Conservation (phyloP, 176 grass and related monocot species). For the Zoysia pacifica region DNA sequence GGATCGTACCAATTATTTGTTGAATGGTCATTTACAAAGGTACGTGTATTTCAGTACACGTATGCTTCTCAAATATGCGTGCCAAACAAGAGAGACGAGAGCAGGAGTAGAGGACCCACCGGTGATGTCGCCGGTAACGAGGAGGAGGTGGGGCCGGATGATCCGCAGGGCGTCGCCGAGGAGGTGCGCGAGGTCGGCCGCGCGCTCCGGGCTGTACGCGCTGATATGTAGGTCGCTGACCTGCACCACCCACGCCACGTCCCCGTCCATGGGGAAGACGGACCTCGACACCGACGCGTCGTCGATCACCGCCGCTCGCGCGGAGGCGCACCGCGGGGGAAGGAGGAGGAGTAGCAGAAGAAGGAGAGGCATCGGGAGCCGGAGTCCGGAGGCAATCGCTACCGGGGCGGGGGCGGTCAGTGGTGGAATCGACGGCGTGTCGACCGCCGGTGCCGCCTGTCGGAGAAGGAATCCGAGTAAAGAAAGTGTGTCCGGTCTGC, state of each 20-base stretch:
- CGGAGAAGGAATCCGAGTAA: too few species aligned
- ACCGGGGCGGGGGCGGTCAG: background rate
- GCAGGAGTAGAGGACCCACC: slow-evolving; percentile 46
- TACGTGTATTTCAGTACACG: background rate
- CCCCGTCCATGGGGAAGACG: slow-evolving; percentile 65
- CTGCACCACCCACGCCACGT: slow-evolving; percentile 87
- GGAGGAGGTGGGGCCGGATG: slow-evolving; percentile 74
- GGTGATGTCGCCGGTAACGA: slow-evolving; percentile 86
- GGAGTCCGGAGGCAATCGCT: slow-evolving; percentile 19
- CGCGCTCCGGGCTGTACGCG: slow-evolving; percentile 61
- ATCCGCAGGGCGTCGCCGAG: slow-evolving; percentile 52
- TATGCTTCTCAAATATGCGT: background rate
- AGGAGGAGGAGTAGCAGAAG: background rate
- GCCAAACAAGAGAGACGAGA: background rate
- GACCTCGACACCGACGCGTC: slow-evolving; percentile 52
- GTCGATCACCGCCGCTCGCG: slow-evolving; percentile 15
- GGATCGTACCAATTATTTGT: background rate
- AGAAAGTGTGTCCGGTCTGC: too few species aligned
- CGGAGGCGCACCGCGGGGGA: background rate
- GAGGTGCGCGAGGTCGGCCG: slow-evolving; percentile 55
- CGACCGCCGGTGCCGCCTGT: too few species aligned
- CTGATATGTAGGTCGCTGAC: slow-evolving; percentile 86
- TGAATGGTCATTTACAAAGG: background rate
- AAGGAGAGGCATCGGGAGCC: background rate
- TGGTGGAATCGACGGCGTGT: too few species aligned